phyloP scores from a whole-genome alignment of 1,284 basidiomycete species.

The Gomphus bonarii region DNA sequence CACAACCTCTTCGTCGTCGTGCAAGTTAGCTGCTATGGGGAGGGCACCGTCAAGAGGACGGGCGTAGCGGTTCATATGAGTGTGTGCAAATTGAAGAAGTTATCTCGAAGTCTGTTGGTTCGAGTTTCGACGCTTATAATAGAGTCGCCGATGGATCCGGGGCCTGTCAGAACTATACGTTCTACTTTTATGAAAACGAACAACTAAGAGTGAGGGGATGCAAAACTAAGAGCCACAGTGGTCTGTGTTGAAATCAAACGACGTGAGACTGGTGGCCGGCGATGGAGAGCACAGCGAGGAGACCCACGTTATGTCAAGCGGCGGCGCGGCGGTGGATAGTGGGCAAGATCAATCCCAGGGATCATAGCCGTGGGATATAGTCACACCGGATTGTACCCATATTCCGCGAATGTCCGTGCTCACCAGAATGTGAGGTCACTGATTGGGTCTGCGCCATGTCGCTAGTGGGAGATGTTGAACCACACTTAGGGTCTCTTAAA shows the following conservation, averaged over 20 bases:
- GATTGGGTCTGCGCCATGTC: constrained; percentile 1
- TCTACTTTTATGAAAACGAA: not conserved
- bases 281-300: not conserved
- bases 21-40: constrained; percentile 61
- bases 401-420: constrained; percentile 3
- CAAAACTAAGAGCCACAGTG: not conserved
- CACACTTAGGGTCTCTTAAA: constrained; percentile 10
- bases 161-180: not conserved
- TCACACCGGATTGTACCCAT: not conserved
- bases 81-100: not conserved
- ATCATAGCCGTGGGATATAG: not conserved
- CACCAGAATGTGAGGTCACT: not conserved
- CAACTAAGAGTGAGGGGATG: not conserved
- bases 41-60: constrained; percentile 56
- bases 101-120: not conserved
- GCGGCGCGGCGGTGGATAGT: not conserved
- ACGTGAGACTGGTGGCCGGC: not conserved
- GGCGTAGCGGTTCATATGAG: constrained; percentile 3
- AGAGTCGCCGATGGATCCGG: not conserved
- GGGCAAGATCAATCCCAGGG: not conserved
- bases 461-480: constrained; percentile 10
- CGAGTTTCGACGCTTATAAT: not conserved
- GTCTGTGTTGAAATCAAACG: not conserved
- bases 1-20: constrained; percentile 68
- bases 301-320: not conserved